Percentiles rank a stretch among this genome's conserved stretches.
These are phyloP conservation scores for Cardamine occulta DNA, from an alignment of 345 rosid species.

Conservation along the genomic window DNA sequence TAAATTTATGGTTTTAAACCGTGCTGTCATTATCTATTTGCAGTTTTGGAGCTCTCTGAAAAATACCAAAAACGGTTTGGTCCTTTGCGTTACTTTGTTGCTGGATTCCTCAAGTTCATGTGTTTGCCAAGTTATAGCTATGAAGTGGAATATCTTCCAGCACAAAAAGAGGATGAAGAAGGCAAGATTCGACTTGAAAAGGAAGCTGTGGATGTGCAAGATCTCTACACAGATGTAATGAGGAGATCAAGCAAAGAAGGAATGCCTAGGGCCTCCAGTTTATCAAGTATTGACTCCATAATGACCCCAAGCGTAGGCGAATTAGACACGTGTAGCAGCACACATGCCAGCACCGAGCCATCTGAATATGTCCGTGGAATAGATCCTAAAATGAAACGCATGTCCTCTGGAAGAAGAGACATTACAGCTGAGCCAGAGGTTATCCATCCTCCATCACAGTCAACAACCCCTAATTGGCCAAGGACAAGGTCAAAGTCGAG, in stretches of 20 bases:
- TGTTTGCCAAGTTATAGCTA: constrained; percentile 96
- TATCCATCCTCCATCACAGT: constrained; percentile 81
- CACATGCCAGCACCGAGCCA: constrained; percentile 86
- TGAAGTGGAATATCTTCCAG: constrained; percentile 96
- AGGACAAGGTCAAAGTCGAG: constrained; percentile 95
- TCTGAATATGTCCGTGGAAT: constrained; percentile 94
- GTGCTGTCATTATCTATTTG: constrained; percentile 42
- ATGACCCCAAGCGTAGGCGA: constrained; percentile 91
- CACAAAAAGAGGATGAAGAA: constrained; percentile 68
- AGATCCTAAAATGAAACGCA: constrained; percentile 85
- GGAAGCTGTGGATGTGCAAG: constrained; percentile 74
- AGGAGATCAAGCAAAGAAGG: constrained; percentile 80
- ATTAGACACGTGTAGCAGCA: constrained; percentile 69
- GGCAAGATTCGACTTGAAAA: constrained; percentile 53
- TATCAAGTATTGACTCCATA: constrained; percentile 94
- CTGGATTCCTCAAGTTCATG: constrained; percentile 92
- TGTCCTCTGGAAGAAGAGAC: constrained; percentile 82
- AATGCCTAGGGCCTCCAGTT: constrained; percentile 94
- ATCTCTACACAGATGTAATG: constrained; percentile 81
- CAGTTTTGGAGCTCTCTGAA: constrained; percentile 96
- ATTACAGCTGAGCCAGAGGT: constrained; percentile 79
- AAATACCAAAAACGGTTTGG: constrained; percentile 94
- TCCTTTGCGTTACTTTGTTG: constrained; percentile 94
- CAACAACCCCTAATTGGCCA: constrained; percentile 93
- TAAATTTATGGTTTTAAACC: constrained; percentile 4